Conservation (phyloP, 1,284 basidiomycete genomes). For the Puccinia coronata region DNA sequence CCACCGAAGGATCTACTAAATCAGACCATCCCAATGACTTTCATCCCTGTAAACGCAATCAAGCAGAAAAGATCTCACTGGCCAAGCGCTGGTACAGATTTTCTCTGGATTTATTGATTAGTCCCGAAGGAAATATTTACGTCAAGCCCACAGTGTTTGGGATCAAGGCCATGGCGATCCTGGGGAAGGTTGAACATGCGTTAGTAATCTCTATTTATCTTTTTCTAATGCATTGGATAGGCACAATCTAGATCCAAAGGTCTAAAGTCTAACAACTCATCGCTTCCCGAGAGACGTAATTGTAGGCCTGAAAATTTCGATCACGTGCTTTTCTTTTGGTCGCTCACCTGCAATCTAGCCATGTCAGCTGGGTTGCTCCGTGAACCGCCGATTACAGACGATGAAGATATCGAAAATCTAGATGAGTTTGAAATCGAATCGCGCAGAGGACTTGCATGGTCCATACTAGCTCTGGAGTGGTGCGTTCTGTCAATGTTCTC, state of each 20-base stretch:
- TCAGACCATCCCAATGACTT: neutral
- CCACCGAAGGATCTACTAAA: neutral
- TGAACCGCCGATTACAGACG: constrained; percentile 37
- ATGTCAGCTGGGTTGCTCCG: constrained; percentile 20
- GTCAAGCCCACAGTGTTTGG: too few species aligned
- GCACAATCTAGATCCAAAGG: too few species aligned
- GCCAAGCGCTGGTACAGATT: constrained; percentile 34
- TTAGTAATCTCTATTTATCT: constrained; percentile 1
- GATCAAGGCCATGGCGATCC: constrained; percentile 18
- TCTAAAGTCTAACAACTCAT: too few species aligned
- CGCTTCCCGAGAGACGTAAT: neutral
- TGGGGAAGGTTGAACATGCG: neutral
- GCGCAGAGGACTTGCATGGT: constrained; percentile 30
- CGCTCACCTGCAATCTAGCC: constrained; percentile 16
- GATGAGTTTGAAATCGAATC: constrained; percentile 33
- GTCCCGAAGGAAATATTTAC: constrained; percentile 21
- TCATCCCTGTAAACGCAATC: neutral
- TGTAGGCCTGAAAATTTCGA: constrained; percentile 43
- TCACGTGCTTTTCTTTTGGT: constrained; percentile 45
- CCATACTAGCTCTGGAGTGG: constrained; percentile 35
- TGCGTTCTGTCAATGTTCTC: neutral
- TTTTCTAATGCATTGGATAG: too few species aligned
- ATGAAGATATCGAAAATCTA: constrained; percentile 17
- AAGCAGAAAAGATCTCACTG: constrained; percentile 27
- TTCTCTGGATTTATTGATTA: constrained; percentile 13